A percentile compares a stretch with the other conserved stretches of the same genome.
These are phyloP conservation scores for Tylopilus sp. DNA, from an alignment of 768 basidiomycete species.

Conservation along the genomic window DNA sequence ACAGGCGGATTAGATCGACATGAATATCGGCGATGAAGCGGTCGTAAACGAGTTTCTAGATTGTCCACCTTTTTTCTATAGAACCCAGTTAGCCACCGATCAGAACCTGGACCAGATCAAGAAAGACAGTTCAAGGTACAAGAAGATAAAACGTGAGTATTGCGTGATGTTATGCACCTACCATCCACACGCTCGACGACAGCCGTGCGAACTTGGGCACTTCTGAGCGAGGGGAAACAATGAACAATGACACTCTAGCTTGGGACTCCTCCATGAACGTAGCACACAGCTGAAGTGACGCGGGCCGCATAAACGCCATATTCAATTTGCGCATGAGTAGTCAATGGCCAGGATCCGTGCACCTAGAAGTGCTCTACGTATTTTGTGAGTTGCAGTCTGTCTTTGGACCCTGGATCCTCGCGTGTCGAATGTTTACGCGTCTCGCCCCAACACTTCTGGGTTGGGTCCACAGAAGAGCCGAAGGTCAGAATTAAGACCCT, in stretches of 20 bases:
- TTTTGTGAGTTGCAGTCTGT: background rate
- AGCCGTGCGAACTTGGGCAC: background rate
- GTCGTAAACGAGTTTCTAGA: constrained; percentile 8
- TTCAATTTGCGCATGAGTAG: background rate
- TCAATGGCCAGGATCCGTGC: no score
- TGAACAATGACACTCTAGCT: background rate
- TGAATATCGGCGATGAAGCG: constrained; percentile 20
- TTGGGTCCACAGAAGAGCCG: no score
- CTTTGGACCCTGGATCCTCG: background rate
- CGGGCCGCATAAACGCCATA: constrained; percentile 29
- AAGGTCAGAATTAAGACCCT: no score
- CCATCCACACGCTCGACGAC: background rate
- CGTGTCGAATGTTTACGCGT: no score
- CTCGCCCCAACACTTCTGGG: no score
- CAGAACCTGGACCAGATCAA: no score
- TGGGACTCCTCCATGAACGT: background rate
- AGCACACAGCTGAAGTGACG: background rate
- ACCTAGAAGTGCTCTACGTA: background rate
- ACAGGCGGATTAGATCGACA: background rate
- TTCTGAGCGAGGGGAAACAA: background rate
- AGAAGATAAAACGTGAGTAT: background rate
- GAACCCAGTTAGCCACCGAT: no score
- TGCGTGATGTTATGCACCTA: background rate
- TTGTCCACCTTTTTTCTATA: background rate
- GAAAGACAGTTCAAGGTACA: no score